Percentiles rank a stretch among this genome's conserved stretches.
Conservation (phyloP, 1,139 yeast species). For the Geotrichum restrictum region DNA sequence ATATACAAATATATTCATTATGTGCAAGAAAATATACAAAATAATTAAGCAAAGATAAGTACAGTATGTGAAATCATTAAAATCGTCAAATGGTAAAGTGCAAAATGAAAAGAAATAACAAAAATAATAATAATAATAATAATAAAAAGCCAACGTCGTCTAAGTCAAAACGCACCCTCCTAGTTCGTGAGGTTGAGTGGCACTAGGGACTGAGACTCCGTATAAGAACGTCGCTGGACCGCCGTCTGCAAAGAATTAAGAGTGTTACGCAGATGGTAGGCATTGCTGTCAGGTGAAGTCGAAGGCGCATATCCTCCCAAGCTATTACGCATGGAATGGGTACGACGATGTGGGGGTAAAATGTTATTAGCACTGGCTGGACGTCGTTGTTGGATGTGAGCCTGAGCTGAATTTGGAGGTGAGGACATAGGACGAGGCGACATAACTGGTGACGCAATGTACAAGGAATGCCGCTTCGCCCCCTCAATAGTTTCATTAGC, state of each 20-base stretch:
- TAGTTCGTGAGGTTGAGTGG: no score
- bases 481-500: constrained; percentile 37
- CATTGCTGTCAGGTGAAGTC: no score
- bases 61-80: neutral
- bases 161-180: no score
- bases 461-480: constrained; percentile 33
- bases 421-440: neutral
- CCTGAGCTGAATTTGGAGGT: neutral
- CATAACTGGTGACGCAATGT: constrained; percentile 19
- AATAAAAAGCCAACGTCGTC: no score
- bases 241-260: no score
- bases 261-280: no score
- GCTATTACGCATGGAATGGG: neutral
- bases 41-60: no score
- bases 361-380: neutral
- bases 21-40: no score
- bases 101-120: neutral
- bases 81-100: neutral
- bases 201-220: no score
- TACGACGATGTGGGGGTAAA: neutral
- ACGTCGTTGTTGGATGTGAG: neutral
- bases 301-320: neutral
- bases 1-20: no score
- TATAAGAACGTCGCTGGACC: neutral
- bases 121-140: neutral